phyloP scores from a whole-genome alignment of 345 rosid genomes.

The Geranium brycei region DNA sequence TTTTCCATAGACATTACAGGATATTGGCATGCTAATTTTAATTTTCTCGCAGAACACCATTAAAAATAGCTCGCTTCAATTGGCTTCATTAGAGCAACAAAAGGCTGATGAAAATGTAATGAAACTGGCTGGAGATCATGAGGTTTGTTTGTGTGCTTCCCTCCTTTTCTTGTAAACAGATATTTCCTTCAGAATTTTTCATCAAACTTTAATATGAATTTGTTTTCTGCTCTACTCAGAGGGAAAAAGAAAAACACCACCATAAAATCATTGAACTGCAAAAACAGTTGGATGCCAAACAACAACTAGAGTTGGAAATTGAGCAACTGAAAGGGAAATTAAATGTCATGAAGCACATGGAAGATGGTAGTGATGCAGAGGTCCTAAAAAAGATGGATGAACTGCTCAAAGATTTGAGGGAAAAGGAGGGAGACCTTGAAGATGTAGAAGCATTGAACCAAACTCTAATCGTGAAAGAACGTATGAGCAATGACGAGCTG shows the following conservation, averaged over 20 bases:
- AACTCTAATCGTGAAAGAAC: slow-evolving; percentile 66
- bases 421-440: slow-evolving; percentile 71
- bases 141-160: slow-evolving; percentile 32
- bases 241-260: slow-evolving; percentile 61
- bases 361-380: slow-evolving; percentile 52
- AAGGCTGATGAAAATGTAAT: slow-evolving; percentile 58
- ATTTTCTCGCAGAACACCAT: slow-evolving; percentile 33
- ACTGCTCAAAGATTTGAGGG: slow-evolving; percentile 50
- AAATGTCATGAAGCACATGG: slow-evolving; percentile 64
- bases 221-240: slow-evolving; percentile 26
- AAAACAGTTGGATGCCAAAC: slow-evolving; percentile 70
- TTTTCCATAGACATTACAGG: neutral
- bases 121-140: slow-evolving; percentile 80
- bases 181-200: neutral
- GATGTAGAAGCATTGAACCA: slow-evolving; percentile 62
- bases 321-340: slow-evolving; percentile 52
- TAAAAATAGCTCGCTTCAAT: slow-evolving; percentile 43
- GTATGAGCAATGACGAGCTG: slow-evolving; percentile 79
- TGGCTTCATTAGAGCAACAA: slow-evolving; percentile 74
- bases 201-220: neutral
- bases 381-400: slow-evolving; percentile 50
- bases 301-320: slow-evolving; percentile 73
- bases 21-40: slow-evolving; percentile 1
- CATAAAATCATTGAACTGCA: slow-evolving; percentile 52
- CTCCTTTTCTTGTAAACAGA: neutral